Evolutionary conservation across 78 protist genomes (phyloP), one percentile per base, ranked within the genome.

Genomic region (Polysphondylium violaceum): DNA sequence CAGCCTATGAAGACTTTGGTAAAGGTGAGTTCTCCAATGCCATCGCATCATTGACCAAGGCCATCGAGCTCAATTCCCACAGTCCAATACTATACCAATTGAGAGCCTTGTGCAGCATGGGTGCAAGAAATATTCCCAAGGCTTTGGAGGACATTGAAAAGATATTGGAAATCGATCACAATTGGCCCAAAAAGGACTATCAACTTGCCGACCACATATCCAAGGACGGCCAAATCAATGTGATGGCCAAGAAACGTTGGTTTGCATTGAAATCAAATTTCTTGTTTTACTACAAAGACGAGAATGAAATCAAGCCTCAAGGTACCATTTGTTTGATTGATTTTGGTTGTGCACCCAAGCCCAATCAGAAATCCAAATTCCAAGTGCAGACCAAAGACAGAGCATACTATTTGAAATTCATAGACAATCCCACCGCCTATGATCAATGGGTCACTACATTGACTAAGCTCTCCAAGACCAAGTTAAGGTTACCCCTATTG

Each of bases 141-240:
- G 89, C 89, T 2, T 67, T 58, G 4, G 55, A 27, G 6, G 89
- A 81, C 21, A 68, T 50, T 8, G 41, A 81, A 8, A 47, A 64
- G 19, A 81, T 81, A 2, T 81, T 81, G 56, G 89, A 81, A 44
- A 81, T 81, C 23, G 89, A 81, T 81, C 89, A 81, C 29, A 81
- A 81, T 56, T 81, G 89, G 89, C 74, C 89, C 2, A 64, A 75
- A 33, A 64, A 44, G 1, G 71, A 87, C 25, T 33, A 41, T 36
- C 31, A n/a, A 6, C 55, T 25, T 2, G 21, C 61, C 41, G 93
- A 86, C 2, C 58, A 64, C 31, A 25, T 87, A 8, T 60, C 44
- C 50, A 87, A 87, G 43, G 93, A 76, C 31, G 93, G 93, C 41
- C 83, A 87, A 47, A 87, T 87, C 53, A 87, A 87, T 75, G 86